These are phyloP conservation scores for Hymenoscyphus occultus DNA, from an alignment of 2,329 filamentous ascomycete species.

Conservation along the genomic window DNA sequence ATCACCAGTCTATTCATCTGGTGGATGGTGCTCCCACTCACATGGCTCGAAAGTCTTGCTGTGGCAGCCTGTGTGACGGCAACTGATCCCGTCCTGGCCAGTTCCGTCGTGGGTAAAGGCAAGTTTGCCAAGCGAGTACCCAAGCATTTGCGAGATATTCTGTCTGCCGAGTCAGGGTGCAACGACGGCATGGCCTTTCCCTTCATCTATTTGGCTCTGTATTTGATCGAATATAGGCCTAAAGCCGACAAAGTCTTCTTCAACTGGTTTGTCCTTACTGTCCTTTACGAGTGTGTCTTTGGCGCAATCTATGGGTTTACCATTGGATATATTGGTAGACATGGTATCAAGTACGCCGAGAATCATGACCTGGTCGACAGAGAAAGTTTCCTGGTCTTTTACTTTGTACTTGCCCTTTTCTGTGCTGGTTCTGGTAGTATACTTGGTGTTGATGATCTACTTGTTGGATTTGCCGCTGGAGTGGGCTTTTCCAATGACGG, in stretches of 20 bases:
- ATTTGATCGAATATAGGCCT: conserved; percentile 78
- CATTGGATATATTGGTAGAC: conserved; percentile 85
- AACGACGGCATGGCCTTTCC: conserved; percentile 99
- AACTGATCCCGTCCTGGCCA: conserved; percentile 93
- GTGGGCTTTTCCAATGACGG: conserved; percentile 99
- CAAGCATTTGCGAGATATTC: conserved; percentile 90
- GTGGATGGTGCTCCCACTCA: conserved; percentile 77
- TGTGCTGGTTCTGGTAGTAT: conserved; percentile 88
- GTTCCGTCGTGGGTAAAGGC: conserved; percentile 96
- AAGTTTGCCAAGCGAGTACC: conserved; percentile 98
- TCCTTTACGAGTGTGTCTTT: conserved; percentile 95
- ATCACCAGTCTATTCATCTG: conserved; percentile 91
- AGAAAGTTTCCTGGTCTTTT: conserved; percentile 97
- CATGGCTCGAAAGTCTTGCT: conserved; percentile 86
- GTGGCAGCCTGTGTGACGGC: conserved; percentile 93
- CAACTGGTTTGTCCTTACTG: conserved; percentile 85
- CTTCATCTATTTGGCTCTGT: conserved; percentile 89
- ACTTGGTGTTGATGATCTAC: conserved; percentile 85
- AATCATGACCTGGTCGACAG: conserved; percentile 82
- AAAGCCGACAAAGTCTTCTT: conserved; percentile 67
- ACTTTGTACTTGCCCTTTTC: conserved; percentile 94
- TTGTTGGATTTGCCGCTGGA: conserved; percentile 91
- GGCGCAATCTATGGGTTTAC: conserved; percentile 84
- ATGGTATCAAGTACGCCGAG: conserved; percentile 86
- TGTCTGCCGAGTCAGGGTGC: conserved; percentile 96